A percentile compares a stretch with the other conserved stretches of the same genome.
These are phyloP conservation scores for Calonectria hongkongensis DNA, from an alignment of 2,329 filamentous ascomycete genomes.

Conservation along the genomic window DNA sequence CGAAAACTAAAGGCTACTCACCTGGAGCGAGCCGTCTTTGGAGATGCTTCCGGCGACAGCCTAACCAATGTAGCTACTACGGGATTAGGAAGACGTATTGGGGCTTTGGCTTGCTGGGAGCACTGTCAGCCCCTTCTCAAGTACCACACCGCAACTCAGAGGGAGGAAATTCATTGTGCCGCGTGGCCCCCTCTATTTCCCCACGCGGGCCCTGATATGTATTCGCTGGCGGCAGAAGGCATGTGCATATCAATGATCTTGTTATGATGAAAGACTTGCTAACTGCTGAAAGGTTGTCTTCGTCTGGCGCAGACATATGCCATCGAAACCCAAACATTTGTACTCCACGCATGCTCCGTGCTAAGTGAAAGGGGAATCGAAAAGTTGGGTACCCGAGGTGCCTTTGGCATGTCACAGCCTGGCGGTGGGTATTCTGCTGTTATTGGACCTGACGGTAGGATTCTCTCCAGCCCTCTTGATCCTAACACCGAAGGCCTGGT, in stretches of 20 bases:
- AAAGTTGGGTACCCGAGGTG: background rate
- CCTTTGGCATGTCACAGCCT: background rate
- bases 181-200: background rate
- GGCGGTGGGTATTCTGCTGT: background rate
- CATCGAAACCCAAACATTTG: background rate
- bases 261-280: background rate
- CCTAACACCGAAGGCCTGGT: background rate
- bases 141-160: background rate
- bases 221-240: background rate
- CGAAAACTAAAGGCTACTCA: no score
- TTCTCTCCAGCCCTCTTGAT: background rate
- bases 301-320: background rate
- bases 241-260: background rate
- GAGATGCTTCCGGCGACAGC: no score
- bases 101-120: background rate
- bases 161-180: background rate
- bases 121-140: background rate
- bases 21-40: no score
- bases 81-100: background rate
- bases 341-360: background rate
- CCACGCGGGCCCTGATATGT: background rate
- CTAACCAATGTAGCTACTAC: no score
- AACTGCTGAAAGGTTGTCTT: background rate
- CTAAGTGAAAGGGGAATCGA: background rate
- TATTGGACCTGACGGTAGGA: background rate